Base-by-base conservation (phyloP, 371 early-diverging fungal species). In the Actinomortierella ambigua region DNA sequence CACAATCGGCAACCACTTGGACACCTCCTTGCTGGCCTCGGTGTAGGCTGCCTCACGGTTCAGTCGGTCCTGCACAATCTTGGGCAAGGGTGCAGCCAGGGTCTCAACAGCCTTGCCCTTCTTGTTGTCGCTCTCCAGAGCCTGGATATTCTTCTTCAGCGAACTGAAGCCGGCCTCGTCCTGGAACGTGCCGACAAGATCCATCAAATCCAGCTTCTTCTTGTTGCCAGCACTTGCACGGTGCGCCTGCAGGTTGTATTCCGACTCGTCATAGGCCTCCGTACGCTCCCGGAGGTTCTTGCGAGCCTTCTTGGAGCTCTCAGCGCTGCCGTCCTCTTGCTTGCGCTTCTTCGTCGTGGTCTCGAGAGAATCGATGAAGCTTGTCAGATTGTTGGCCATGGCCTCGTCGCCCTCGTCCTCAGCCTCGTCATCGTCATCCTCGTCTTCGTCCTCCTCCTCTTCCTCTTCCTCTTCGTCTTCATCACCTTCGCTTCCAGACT, bases 41-140 rank as follows among this genome's bases (percentile, higher is more conserved):
- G 81, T 80, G 55, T 91, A 93, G 11, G 98, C 98, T 3, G 87
- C 97, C 59, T 87, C 77, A 50, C 98, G 90, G 53, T 92, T 90
- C 57, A 93, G 66, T 40, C 89, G 88, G 54, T 95, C 95, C 77
- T 94, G 91, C 18, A 92, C 71, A 46, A 93, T 86, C 65, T 85
- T 85, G 18, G 95, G 89, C 14, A 95, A 63, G 5, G 98, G 98
- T 0, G 94, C 96, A 15, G 83, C 70, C 20, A 95, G 75, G 1
- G 90, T 86, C 24, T 83, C 80, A 8, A 81, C 79, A 15, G 77
- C 44, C 69, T 73, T 78, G 17, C 56, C 79, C 64, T 79, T 81
- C n/a, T 80, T 86, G 43, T 75, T 63, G 14, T 77, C 82, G 22
- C 66, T 77, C 29, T 83, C 84, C 41, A 93, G 73, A 7, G 66